These are phyloP conservation scores for Hawksworthiomyces lignivorus DNA, from an alignment of 2,329 filamentous ascomycete species.

Conservation along the genomic window DNA sequence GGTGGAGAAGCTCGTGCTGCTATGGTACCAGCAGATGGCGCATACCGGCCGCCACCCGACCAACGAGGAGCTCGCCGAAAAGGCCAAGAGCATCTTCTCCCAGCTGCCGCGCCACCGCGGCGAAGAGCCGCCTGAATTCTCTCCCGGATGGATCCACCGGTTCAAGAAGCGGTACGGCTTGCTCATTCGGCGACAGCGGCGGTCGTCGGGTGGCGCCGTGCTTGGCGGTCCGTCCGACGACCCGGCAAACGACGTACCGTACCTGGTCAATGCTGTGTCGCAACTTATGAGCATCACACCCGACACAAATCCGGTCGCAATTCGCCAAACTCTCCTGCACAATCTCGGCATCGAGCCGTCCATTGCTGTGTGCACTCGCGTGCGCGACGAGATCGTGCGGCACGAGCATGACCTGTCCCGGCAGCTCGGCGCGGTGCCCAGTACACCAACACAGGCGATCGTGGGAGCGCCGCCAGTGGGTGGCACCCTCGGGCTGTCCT, in stretches of 20 bases:
- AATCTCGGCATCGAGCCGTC: constrained; percentile 47
- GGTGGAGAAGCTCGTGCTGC: constrained; percentile 49
- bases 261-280: constrained; percentile 53
- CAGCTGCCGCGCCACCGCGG: constrained; percentile 54
- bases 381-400: constrained; percentile 50
- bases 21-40: constrained; percentile 47
- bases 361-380: constrained; percentile 46
- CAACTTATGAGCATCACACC: constrained; percentile 50
- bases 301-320: constrained; percentile 52
- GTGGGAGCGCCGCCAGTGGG: not conserved
- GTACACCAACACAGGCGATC: constrained; percentile 1
- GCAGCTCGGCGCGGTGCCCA: not conserved
- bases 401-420: constrained; percentile 19
- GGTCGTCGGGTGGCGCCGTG: constrained; percentile 36
- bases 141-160: constrained; percentile 56
- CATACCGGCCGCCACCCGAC: constrained; percentile 49
- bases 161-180: constrained; percentile 58
- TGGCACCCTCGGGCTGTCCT: not conserved
- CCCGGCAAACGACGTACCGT: constrained; percentile 48
- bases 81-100: constrained; percentile 51
- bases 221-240: constrained; percentile 29
- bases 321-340: constrained; percentile 49
- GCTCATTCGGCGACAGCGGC: constrained; percentile 48
- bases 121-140: constrained; percentile 53
- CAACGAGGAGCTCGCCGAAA: constrained; percentile 55